Conservation (phyloP, 352 stramenopile species). For the Phytophthora cactorum region DNA sequence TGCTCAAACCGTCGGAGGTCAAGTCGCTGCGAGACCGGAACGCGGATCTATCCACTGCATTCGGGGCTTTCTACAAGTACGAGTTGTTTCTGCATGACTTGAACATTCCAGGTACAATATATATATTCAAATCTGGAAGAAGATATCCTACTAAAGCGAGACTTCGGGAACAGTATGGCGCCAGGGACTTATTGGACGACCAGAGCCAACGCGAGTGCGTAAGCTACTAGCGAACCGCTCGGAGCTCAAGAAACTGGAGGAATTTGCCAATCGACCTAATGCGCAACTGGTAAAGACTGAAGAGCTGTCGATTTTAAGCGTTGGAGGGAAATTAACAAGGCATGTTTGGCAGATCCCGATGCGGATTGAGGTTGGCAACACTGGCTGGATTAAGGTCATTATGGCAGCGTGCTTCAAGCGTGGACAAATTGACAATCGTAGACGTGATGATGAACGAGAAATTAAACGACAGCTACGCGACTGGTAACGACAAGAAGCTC, state of each 20-base stretch:
- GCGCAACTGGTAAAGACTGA: constrained; percentile 61
- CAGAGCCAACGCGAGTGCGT: constrained; percentile 68
- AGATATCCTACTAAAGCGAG: constrained; percentile 7
- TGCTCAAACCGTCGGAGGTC: constrained; percentile 77
- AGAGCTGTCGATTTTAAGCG: neutral
- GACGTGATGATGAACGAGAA: constrained; percentile 76
- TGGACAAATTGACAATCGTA: constrained; percentile 74
- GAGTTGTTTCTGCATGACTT: constrained; percentile 82
- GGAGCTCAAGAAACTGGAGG: constrained; percentile 80
- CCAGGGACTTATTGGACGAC: constrained; percentile 74
- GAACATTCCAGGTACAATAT: constrained; percentile 66
- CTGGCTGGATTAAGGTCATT: constrained; percentile 88
- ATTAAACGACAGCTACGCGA: constrained; percentile 80
- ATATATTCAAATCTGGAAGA: neutral
- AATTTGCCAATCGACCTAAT: constrained; percentile 65
- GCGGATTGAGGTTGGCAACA: constrained; percentile 75
- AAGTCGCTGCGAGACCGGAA: constrained; percentile 76
- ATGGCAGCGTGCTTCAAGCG: constrained; percentile 73
- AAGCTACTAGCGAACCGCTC: constrained; percentile 79
- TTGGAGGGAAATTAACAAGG: neutral
- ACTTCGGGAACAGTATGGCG: constrained; percentile 62
- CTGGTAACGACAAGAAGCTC: constrained; percentile 42
- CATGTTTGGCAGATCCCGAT: constrained; percentile 61
- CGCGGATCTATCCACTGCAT: constrained; percentile 74
- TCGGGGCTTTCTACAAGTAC: constrained; percentile 75